These are phyloP conservation scores for Penicillium samsonianum DNA, from an alignment of 495 filamentous ascomycete species.

Conservation along the genomic window DNA sequence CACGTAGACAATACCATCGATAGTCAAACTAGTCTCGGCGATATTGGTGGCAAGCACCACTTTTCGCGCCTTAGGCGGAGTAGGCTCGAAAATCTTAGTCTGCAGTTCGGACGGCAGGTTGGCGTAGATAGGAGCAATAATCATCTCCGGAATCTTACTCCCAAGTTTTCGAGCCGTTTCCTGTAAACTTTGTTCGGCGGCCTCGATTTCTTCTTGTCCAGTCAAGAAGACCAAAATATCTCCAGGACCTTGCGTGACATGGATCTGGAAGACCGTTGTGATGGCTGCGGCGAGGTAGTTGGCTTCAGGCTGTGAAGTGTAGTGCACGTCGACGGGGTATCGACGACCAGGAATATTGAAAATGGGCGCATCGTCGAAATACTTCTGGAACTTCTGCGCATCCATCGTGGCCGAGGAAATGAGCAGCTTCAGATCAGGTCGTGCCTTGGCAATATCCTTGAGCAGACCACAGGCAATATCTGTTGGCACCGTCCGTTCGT, in stretches of 20 bases:
- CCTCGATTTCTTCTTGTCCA: constrained; percentile 89
- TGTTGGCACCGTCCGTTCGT: constrained; percentile 89
- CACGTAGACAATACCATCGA: constrained; percentile 89
- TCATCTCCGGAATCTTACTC: constrained; percentile 78
- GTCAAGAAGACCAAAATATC: constrained; percentile 92
- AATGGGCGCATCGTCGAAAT: constrained; percentile 93
- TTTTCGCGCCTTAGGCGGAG: constrained; percentile 75
- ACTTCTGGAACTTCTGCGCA: constrained; percentile 87
- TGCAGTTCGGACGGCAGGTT: constrained; percentile 86
- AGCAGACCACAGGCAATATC: constrained; percentile 89
- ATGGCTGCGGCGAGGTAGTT: constrained; percentile 92
- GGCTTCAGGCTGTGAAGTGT: constrained; percentile 87
- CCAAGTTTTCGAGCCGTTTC: constrained; percentile 82
- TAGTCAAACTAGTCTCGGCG: constrained; percentile 85
- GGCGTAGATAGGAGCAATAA: constrained; percentile 86
- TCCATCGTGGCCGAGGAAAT: constrained; percentile 97
- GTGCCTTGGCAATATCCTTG: constrained; percentile 85
- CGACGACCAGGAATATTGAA: constrained; percentile 93
- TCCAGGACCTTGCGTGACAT: constrained; percentile 80
- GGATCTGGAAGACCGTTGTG: constrained; percentile 95
- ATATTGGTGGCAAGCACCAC: constrained; percentile 91
- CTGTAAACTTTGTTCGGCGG: constrained; percentile 74
- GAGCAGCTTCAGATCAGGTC: constrained; percentile 86
- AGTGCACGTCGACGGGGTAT: constrained; percentile 91
- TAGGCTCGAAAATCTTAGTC: constrained; percentile 87